phyloP scores from a whole-genome alignment of 371 early-diverging fungal genomes.

The Zychaea mexicana region DNA sequence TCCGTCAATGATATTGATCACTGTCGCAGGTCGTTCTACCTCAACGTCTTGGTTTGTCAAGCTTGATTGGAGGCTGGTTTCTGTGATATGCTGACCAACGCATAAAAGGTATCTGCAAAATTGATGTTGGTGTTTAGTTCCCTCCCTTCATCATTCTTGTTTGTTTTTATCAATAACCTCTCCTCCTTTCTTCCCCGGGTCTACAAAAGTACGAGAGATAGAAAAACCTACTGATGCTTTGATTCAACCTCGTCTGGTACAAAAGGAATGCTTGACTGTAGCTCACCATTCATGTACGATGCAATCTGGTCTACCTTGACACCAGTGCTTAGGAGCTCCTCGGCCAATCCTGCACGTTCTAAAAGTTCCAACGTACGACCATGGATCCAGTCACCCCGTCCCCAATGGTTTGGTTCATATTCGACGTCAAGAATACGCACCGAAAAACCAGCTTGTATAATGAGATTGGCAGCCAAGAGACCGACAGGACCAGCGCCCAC shows the following conservation, averaged over 20 bases:
- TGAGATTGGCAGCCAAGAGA: slow-evolving; percentile 40
- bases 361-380: slow-evolving; percentile 47
- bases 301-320: slow-evolving; percentile 44
- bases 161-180: no score
- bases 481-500: slow-evolving; percentile 54
- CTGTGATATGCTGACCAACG: slow-evolving; percentile 53
- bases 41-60: slow-evolving; percentile 34
- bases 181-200: not conserved
- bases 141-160: no score
- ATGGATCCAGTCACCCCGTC: slow-evolving; percentile 52
- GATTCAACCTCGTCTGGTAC: slow-evolving; percentile 47
- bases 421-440: slow-evolving; percentile 46
- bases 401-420: slow-evolving; percentile 52
- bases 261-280: slow-evolving; percentile 40
- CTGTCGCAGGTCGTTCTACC: slow-evolving; percentile 47
- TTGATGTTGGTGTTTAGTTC: no score
- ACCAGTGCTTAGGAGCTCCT: slow-evolving; percentile 40
- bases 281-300: slow-evolving; percentile 35
- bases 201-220: not conserved
- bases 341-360: slow-evolving; percentile 32
- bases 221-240: slow-evolving; percentile 38
- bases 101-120: slow-evolving; percentile 40
- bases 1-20: slow-evolving; percentile 19
- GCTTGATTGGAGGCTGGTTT: slow-evolving; percentile 35
- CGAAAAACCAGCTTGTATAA: slow-evolving; percentile 37